Percentiles rank a stretch among this genome's conserved stretches.
Evolutionary conservation across 2,329 filamentous ascomycete genomes (phyloP).

Genomic region (Cladosporium sp.): DNA sequence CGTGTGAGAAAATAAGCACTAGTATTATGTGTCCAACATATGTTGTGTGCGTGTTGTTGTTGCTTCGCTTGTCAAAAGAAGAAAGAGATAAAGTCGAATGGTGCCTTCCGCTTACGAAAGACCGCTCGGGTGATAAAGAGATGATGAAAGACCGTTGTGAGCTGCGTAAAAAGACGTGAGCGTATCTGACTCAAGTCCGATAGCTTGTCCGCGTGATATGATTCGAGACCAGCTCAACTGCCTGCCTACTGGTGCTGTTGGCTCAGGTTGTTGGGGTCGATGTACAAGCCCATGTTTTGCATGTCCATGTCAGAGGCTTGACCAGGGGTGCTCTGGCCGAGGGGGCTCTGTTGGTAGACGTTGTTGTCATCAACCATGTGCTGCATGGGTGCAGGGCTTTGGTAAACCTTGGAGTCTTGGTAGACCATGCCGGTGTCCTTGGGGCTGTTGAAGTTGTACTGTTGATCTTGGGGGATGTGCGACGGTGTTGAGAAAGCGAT

Average conservation of each 20-base stretch:
- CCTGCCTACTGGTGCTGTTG: constrained; percentile 22
- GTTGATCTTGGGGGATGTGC: constrained; percentile 33
- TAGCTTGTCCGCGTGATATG: constrained; percentile 10
- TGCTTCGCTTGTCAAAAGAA: constrained; percentile 14
- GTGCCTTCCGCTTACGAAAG: neutral
- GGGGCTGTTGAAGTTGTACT: constrained; percentile 35
- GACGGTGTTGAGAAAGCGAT: constrained; percentile 40
- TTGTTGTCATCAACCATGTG: constrained; percentile 35
- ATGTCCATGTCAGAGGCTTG: constrained; percentile 39
- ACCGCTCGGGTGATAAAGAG: constrained; percentile 5
- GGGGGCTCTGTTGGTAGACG: constrained; percentile 36
- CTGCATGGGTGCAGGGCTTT: constrained; percentile 38
- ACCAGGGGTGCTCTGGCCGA: constrained; percentile 39
- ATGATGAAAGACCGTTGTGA: constrained; percentile 18
- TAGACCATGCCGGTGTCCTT: constrained; percentile 41
- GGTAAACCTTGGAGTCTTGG: constrained; percentile 46
- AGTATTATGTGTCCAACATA: constrained; percentile 21
- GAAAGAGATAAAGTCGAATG: constrained; percentile 5
- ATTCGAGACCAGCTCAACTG: constrained; percentile 14
- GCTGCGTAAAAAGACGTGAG: constrained; percentile 16
- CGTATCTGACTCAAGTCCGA: neutral
- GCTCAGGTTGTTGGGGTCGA: constrained; percentile 44
- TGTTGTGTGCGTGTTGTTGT: constrained; percentile 12
- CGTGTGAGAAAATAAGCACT: constrained; percentile 19
- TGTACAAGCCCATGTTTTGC: constrained; percentile 49